Conservation (phyloP, 805 yeast genomes). For the Metahyphopichia silvanorum region DNA sequence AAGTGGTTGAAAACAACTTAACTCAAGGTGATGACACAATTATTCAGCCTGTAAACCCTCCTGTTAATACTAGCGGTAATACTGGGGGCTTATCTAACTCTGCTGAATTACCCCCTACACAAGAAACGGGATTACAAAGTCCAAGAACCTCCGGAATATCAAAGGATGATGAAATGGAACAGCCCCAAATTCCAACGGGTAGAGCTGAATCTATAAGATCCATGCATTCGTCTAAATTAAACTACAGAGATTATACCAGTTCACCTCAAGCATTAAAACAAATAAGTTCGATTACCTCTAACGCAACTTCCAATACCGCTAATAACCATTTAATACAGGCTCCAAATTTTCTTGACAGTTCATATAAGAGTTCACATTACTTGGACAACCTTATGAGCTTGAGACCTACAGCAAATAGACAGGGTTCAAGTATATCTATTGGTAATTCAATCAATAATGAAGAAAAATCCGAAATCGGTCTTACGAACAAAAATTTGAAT, state of each 20-base stretch:
- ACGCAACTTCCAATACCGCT: not conserved
- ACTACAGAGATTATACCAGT: slow-evolving; percentile 8
- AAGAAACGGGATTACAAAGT: not conserved
- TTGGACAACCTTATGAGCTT: slow-evolving; percentile 11
- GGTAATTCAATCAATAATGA: slow-evolving; percentile 1
- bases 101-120: slow-evolving; percentile 3
- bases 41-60: slow-evolving; percentile 4
- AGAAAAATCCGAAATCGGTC: not conserved
- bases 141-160: not conserved
- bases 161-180: not conserved
- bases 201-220: slow-evolving; percentile 21
- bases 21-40: slow-evolving; percentile 7
- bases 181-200: not conserved
- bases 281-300: slow-evolving; percentile 3
- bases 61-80: slow-evolving; percentile 2
- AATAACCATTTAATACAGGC: not conserved
- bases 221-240: slow-evolving; percentile 14
- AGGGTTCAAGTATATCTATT: slow-evolving; percentile 8
- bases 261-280: slow-evolving; percentile 11
- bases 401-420: slow-evolving; percentile 9
- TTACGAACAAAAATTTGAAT: not conserved
- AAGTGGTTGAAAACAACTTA: slow-evolving; percentile 1
- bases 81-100: not conserved
- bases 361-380: slow-evolving; percentile 20
- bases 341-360: slow-evolving; percentile 13